Percentiles rank a stretch among this genome's conserved stretches.
Evolutionary conservation across 345 rosid genomes (phyloP).

Genomic region (Camelina sativa): DNA sequence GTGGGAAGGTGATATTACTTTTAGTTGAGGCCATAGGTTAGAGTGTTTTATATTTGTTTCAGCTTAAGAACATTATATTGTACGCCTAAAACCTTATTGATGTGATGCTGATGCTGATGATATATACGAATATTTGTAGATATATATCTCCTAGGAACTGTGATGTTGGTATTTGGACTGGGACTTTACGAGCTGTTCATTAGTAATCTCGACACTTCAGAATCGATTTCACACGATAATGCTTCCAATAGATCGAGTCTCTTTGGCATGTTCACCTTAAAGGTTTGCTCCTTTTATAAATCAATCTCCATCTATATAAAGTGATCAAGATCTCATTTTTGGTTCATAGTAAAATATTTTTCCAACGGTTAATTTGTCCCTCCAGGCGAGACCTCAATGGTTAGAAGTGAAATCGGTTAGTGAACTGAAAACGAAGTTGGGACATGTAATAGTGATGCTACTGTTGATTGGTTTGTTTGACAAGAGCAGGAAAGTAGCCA

Average conservation of each 20-base stretch:
- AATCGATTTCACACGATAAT: slow-evolving; percentile 47
- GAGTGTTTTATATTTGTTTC: slow-evolving; percentile 21
- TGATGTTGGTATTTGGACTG: slow-evolving; percentile 95
- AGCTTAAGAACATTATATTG: neutral
- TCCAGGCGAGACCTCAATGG: slow-evolving; percentile 87
- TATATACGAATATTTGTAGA: slow-evolving; percentile 48
- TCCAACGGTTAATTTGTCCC: neutral
- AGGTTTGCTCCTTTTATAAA: slow-evolving; percentile 48
- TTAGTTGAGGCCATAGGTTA: slow-evolving; percentile 92
- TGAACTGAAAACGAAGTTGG: slow-evolving; percentile 84
- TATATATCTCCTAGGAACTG: slow-evolving; percentile 90
- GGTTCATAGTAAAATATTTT: neutral
- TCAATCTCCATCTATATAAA: neutral
- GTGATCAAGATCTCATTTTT: neutral
- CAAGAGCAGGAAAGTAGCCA: slow-evolving; percentile 75
- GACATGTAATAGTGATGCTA: slow-evolving; percentile 97
- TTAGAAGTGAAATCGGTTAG: slow-evolving; percentile 77
- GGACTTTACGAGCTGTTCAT: slow-evolving; percentile 95
- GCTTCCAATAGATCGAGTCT: slow-evolving; percentile 59
- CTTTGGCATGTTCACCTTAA: slow-evolving; percentile 74
- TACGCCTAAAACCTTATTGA: neutral
- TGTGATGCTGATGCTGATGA: slow-evolving; percentile 10
- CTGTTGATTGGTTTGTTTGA: slow-evolving; percentile 87
- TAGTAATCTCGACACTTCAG: slow-evolving; percentile 70
- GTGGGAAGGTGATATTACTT: slow-evolving; percentile 68